phyloP scores from a whole-genome alignment of 345 rosid species.

The Hibiscus syriacus region DNA sequence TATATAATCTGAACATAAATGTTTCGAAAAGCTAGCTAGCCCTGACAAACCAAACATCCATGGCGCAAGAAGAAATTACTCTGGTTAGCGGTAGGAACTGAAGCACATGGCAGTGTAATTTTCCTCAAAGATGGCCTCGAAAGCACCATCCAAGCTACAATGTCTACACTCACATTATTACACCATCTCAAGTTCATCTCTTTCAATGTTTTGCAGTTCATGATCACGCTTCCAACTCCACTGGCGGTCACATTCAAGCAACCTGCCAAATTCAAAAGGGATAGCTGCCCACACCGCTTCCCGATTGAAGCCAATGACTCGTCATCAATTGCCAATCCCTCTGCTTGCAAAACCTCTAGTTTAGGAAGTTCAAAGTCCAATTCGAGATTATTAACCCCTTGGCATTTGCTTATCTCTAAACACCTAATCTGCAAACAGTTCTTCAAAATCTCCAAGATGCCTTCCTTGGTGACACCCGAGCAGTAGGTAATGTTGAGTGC shows the following conservation, averaged over 20 bases:
- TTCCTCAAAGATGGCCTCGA: constrained; percentile 57
- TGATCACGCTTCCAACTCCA: constrained; percentile 48
- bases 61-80: constrained; percentile 42
- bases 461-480: constrained; percentile 37
- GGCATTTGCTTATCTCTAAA: constrained; percentile 46
- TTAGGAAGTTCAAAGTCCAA: constrained; percentile 42
- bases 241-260: constrained; percentile 46
- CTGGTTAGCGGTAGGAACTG: constrained; percentile 26
- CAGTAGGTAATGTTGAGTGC: constrained; percentile 42
- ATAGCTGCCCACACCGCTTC: constrained; percentile 36
- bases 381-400: constrained; percentile 23
- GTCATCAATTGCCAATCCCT: constrained; percentile 39
- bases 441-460: constrained; percentile 38
- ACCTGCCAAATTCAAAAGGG: constrained; percentile 39
- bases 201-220: constrained; percentile 40
- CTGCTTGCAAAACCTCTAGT: constrained; percentile 47
- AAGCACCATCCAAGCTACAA: constrained; percentile 42
- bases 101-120: constrained; percentile 36
- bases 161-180: constrained; percentile 19
- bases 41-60: constrained; percentile 55
- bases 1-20: too few relatives aligned
- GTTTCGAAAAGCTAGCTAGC: too few relatives aligned
- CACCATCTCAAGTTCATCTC: constrained; percentile 51
- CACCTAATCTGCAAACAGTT: constrained; percentile 35
- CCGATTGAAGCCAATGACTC: constrained; percentile 37